Percentiles rank a stretch among this genome's conserved stretches.
phyloP scores from a whole-genome alignment of 2,329 filamentous ascomycete species.

The Fusarium sp. region DNA sequence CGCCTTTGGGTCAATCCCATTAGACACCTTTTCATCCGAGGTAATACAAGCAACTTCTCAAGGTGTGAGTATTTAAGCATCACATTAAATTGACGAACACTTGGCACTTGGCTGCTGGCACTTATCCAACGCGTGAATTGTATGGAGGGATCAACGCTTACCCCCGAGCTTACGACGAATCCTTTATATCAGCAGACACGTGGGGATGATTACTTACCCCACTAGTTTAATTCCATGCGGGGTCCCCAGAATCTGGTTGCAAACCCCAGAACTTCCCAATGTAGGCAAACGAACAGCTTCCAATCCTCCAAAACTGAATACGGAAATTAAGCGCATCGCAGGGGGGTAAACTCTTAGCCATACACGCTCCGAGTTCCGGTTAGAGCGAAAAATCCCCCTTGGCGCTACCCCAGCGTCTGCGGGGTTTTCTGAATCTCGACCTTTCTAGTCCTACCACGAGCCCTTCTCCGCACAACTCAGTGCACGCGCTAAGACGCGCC shows the following conservation, averaged over 20 bases:
- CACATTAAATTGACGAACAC: rapidly evolving
- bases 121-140: background rate
- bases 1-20: background rate
- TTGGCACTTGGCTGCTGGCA: background rate
- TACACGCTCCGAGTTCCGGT: background rate
- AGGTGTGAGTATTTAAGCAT: too few species aligned
- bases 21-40: background rate
- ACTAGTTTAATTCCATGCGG: background rate
- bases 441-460: background rate
- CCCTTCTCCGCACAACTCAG: background rate
- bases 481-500: background rate
- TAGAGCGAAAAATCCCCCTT: background rate
- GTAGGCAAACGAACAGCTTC: background rate
- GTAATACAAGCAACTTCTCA: too few species aligned
- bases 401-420: background rate
- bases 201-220: background rate
- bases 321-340: background rate
- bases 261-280: background rate
- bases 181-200: background rate
- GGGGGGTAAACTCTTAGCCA: background rate
- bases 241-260: background rate
- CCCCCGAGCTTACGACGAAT: background rate
- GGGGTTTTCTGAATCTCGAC: background rate
- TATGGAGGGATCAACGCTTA: background rate
- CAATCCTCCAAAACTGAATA: background rate